Evolutionary conservation across 768 basidiomycete species (phyloP).

Genomic region (Mrakia gelida): DNA sequence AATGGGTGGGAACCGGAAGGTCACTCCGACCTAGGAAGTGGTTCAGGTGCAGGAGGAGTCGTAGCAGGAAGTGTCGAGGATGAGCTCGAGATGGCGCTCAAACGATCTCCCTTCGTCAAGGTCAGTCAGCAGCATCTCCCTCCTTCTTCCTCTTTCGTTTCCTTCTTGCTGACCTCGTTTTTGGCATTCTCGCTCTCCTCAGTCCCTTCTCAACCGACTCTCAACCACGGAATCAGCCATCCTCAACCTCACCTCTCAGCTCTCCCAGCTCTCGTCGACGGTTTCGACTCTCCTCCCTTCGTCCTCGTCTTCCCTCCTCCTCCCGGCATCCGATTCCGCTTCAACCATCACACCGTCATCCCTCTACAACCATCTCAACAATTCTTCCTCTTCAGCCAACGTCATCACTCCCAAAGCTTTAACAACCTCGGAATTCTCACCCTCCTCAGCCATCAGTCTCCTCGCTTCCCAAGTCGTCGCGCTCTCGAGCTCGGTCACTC

Average conservation of each 20-base stretch:
- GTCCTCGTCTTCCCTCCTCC: background rate
- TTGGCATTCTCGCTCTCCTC: background rate
- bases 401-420: background rate
- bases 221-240: slow-evolving; percentile 11
- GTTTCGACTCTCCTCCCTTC: slow-evolving; percentile 22
- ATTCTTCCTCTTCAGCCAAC: background rate
- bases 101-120: background rate
- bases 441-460: slow-evolving; percentile 23
- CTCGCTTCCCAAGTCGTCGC: slow-evolving; percentile 30
- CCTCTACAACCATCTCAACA: background rate
- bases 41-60: background rate
- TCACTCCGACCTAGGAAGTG: background rate
- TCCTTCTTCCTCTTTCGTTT: background rate
- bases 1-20: background rate
- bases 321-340: background rate
- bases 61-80: background rate
- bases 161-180: background rate
- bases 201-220: slow-evolving; percentile 24
- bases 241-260: slow-evolving; percentile 24
- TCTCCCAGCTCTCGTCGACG: slow-evolving; percentile 20
- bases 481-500: slow-evolving; percentile 29
- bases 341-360: background rate
- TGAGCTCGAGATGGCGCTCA: background rate
- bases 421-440: background rate
- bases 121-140: background rate